phyloP scores from a whole-genome alignment of 768 basidiomycete species.

The Xerocomellus intermedius region DNA sequence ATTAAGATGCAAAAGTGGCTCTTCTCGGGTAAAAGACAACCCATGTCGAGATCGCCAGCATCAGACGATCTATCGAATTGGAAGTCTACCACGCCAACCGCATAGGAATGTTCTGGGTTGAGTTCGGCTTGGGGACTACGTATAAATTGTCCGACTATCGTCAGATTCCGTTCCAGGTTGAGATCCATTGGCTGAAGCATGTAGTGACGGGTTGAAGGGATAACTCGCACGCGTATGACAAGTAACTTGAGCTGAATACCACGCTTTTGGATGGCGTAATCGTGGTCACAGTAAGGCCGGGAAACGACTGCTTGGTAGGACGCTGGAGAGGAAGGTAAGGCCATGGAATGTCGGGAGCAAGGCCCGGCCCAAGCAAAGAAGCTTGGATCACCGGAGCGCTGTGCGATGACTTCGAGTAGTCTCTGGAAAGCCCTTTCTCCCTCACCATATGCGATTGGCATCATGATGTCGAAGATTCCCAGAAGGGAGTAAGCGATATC shows the following conservation, averaged over 20 bases:
- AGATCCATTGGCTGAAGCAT: background rate
- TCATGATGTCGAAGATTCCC: constrained; percentile 12
- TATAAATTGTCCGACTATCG: background rate
- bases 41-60: background rate
- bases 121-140: background rate
- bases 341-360: constrained; percentile 5
- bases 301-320: background rate
- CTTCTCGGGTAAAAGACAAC: background rate
- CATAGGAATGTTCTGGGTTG: background rate
- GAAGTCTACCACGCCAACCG: constrained; percentile 10
- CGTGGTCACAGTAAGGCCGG: background rate
- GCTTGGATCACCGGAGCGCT: constrained; percentile 10
- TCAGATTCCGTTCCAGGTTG: background rate
- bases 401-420: constrained; percentile 12
- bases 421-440: constrained; percentile 13
- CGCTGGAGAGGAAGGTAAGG: constrained; percentile 10
- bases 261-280: constrained; percentile 9
- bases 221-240: background rate
- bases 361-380: constrained; percentile 15
- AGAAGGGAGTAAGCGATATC: constrained; percentile 10
- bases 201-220: background rate
- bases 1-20: constrained; percentile 6
- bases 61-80: background rate
- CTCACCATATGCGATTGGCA: constrained; percentile 12
- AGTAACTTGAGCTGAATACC: constrained; percentile 11